Base-by-base conservation (phyloP, 2,329 filamentous ascomycete genomes). In the Exophiala dermatitidis region DNA sequence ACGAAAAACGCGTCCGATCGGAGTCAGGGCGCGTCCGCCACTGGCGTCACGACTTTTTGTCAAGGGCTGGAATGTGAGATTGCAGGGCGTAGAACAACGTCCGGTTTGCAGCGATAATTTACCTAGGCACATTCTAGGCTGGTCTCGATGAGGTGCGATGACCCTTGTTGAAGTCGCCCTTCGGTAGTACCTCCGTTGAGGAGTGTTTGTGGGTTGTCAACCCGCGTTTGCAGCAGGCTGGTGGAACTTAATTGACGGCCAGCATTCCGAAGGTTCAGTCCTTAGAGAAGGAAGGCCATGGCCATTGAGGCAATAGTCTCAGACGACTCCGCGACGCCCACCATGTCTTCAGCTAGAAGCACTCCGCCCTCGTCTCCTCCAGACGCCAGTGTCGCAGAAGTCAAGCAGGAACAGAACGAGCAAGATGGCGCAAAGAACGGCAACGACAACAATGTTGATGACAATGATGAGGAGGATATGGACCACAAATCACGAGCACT, bases 401-500 rank as follows among this genome's bases (percentile, higher is more conserved):
- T 33, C 7, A 56, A 57, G 34, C 12, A 41, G 6, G 30, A 30
- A 1, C 38, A 41, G 2, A 36, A 53, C 5, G 34, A 46, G 19
- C 6, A 28, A 41, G 4, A 1, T 37, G 38, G 32, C 29, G 31
- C 10, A n/a, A 31, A 59, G 36, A 41, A 46, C 9, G 50, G 52
- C 30, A 46, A 62, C 8, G 51, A 63, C 36, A 54, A 58, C 40
- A 56, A 57, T 12, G 54, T 58, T 26, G 62, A 67, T n/a, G 58
- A 60, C 19, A 61, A 66, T 2, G 64, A 66, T 53, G 61, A 60
- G 2, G 71, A 73, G 48, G 71, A 65, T 4, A 70, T 74, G 68
- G 71, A 74, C 58, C 63, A 65, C 19, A 72, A 73, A 56, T 68
- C 71, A 2, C 72, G 69, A 52, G 72, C 71, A 5, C 61, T 74